Percentiles rank a stretch among this genome's conserved stretches.
Conservation (phyloP, 2,329 filamentous ascomycete species). For the Alternaria panax region DNA sequence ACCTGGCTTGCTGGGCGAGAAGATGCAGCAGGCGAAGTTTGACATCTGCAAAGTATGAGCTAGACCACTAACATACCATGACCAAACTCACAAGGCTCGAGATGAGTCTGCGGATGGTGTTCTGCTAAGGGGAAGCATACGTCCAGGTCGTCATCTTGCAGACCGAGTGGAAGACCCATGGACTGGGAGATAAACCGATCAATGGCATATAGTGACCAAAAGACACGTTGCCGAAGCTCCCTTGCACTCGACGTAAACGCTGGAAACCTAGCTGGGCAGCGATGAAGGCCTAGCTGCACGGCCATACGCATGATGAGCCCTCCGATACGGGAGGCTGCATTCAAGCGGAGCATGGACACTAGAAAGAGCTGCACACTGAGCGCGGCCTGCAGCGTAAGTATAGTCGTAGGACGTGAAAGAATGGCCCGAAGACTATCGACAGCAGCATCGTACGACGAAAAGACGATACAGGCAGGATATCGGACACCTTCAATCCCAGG, state of each 20-base stretch:
- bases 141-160: conserved; percentile 65
- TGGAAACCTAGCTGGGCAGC: conserved; percentile 62
- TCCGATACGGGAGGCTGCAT: conserved; percentile 64
- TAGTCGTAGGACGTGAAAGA: conserved; percentile 57
- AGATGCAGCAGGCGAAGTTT: conserved; percentile 32
- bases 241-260: conserved; percentile 59
- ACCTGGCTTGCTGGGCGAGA: conserved; percentile 58
- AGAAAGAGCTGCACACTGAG: conserved; percentile 64
- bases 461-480: conserved; percentile 57
- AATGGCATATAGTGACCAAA: conserved; percentile 65
- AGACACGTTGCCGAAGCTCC: conserved; percentile 60
- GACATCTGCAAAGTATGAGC: conserved; percentile 10
- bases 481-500: conserved; percentile 23
- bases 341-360: conserved; percentile 63
- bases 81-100: conserved; percentile 20
- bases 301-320: conserved; percentile 64
- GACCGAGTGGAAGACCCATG: conserved; percentile 62
- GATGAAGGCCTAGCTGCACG: conserved; percentile 66
- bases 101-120: conserved; percentile 44
- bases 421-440: conserved; percentile 59
- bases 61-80: not conserved
- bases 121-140: conserved; percentile 64
- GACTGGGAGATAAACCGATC: conserved; percentile 65
- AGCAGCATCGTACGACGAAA: conserved; percentile 59
- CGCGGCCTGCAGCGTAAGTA: conserved; percentile 57